Evolutionary conservation across 129 eudicot genomes (phyloP).

Genomic region (Saposhnikovia divaricata): DNA sequence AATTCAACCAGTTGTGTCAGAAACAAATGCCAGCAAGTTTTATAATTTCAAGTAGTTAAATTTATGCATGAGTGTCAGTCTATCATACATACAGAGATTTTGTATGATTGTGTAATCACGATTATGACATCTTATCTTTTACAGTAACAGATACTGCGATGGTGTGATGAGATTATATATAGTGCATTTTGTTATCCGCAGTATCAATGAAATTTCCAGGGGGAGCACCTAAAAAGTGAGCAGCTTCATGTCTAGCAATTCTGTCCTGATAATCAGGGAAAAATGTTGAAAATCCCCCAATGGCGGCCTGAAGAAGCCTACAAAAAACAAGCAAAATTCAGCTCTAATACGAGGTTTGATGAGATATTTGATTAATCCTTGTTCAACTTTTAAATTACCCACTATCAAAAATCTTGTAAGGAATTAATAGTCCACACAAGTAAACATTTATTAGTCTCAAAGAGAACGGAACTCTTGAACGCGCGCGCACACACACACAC

Average conservation of each 20-base stretch:
- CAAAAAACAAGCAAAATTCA: constrained; percentile 15
- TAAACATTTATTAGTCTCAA: not conserved
- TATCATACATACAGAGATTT: not conserved
- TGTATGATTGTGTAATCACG: not conserved
- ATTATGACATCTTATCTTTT: not conserved
- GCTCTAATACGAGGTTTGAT: constrained; percentile 5
- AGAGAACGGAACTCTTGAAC: not conserved
- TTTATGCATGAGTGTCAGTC: not conserved
- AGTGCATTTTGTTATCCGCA: not conserved
- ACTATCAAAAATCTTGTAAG: constrained; percentile 7
- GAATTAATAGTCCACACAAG: not conserved
- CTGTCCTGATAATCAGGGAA: constrained; percentile 94
- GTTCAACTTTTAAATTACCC: not conserved
- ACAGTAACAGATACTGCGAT: not conserved
- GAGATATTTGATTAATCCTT: not conserved
- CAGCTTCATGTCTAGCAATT: constrained; percentile 97
- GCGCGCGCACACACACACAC: not conserved
- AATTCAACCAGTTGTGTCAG: not conserved
- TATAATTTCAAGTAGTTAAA: not conserved
- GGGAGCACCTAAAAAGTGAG: constrained; percentile 75
- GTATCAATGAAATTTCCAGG: not conserved
- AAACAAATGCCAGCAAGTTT: not conserved
- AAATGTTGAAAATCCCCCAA: constrained; percentile 67
- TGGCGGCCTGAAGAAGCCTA: constrained; percentile 99
- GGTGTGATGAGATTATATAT: not conserved